Conservation (phyloP, 768 basidiomycete genomes). For the Collybiopsis confluens region DNA sequence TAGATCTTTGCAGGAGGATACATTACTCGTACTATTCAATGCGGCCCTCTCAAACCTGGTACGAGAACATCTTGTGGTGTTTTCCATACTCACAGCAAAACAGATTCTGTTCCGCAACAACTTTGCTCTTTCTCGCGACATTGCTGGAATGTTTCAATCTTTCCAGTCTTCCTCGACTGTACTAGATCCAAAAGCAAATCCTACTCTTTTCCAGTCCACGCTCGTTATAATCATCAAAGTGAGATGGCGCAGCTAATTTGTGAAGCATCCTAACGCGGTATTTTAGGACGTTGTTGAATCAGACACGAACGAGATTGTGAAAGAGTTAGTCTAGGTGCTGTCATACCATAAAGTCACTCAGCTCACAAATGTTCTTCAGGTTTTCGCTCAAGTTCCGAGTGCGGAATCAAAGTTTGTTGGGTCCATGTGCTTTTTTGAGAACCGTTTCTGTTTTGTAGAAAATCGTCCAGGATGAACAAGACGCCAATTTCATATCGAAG, state of each 20-base stretch:
- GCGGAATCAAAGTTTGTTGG: neutral
- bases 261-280: neutral
- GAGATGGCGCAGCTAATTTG: neutral
- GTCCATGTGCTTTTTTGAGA: neutral
- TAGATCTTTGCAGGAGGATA: constrained; percentile 46
- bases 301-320: constrained; percentile 52
- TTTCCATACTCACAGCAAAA: neutral
- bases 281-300: constrained; percentile 58
- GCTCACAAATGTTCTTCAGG: constrained; percentile 27
- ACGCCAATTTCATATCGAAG: constrained; percentile 56
- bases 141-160: constrained; percentile 57
- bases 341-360: too few species aligned
- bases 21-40: constrained; percentile 59
- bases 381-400: constrained; percentile 50
- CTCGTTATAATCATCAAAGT: constrained; percentile 64
- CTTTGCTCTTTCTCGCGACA: constrained; percentile 57
- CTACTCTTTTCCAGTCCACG: constrained; percentile 53
- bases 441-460: constrained; percentile 25
- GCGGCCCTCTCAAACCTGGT: constrained; percentile 63
- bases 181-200: constrained; percentile 55
- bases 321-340: constrained; percentile 38
- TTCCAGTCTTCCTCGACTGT: constrained; percentile 56
- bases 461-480: constrained; percentile 61
- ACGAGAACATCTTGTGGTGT: neutral
- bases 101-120: constrained; percentile 66